Evolutionary conservation across 495 filamentous ascomycete genomes (phyloP), one percentile per base, ranked within the genome.

Genomic region (Podospora bellae-mahoneyi): DNA sequence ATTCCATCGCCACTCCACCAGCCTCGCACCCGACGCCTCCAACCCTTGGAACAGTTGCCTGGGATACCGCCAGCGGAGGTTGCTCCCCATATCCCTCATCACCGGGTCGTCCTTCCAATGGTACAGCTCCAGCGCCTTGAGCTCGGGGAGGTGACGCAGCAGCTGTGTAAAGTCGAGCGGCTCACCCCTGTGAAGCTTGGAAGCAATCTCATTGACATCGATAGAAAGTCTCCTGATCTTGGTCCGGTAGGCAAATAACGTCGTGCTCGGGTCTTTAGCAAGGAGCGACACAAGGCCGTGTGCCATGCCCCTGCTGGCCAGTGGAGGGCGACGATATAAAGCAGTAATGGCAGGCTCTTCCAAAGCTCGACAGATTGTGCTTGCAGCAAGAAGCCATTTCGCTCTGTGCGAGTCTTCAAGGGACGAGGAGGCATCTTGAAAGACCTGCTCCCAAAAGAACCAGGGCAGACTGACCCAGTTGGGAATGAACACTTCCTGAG

Each of bases 1-100:
- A 71, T 91, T 94, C 92, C 93, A 96, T 39, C 87, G 87, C 90
- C 91, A 97, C 64, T 83, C 87, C 34, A 79, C 81, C 32, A 96
- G 84, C 48, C 74, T 74, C 28, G 64, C 15, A 15, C 23, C 30
- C 1, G 44, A 59, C 32, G 65, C 64, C 6, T 79, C 75, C 34
- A 92, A 78, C 1, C 85, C 80, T 0, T 83, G 71, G 66, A 94
- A 88, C 0, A 96, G 71, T 0, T 76, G 67, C 4, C 83, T 74
- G 18, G 89, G 85, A 72, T 92, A 92, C 16, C 71, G 77, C 87
- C 88, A 93, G 71, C 86, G 90, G 16, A 85, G 71, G 56, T 73
- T 76, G 13, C 76, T 75, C 34, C 83, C 77, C 4, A 84, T 70
- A 9, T 72, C 55, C n/a, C 87, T 76, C 69, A 83, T 89, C 0